Evolutionary conservation across 2,329 filamentous ascomycete species (phyloP).

Genomic region (Ophiostoma pallidulum): DNA sequence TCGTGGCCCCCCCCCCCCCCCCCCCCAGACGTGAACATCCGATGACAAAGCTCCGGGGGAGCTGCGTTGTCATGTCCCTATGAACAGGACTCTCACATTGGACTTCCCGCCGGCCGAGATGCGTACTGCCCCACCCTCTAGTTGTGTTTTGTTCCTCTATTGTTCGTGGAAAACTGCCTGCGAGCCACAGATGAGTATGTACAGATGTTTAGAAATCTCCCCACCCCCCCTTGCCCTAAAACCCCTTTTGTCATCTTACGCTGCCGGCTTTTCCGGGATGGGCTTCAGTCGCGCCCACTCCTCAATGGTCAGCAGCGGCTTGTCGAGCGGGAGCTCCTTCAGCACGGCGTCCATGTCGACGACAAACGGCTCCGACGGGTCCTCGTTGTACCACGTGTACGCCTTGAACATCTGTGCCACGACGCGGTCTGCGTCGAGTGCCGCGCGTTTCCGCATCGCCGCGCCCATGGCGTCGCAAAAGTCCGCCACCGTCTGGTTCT

Average conservation of each 20-base stretch:
- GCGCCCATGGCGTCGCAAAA: conserved; percentile 23
- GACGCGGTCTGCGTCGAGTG: conserved; percentile 26
- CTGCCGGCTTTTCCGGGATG: conserved; percentile 9
- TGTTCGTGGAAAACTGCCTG: no score
- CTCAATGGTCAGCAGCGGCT: conserved; percentile 25
- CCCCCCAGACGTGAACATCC: no score
- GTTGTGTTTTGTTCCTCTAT: no score
- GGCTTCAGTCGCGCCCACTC: conserved; percentile 24
- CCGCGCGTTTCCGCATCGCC: conserved; percentile 25
- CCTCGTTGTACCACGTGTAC: conserved; percentile 32
- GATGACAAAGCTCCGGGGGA: no score
- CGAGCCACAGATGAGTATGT: no score
- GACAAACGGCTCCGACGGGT: conserved; percentile 28
- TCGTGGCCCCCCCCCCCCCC: no score
- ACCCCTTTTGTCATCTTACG: not conserved
- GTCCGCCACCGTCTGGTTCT: conserved; percentile 26
- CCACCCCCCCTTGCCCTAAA: no score
- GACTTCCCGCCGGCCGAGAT: no score
- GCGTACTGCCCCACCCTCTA: no score
- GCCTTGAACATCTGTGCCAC: conserved; percentile 31
- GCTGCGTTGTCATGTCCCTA: no score
- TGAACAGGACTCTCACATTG: no score
- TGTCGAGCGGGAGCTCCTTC: conserved; percentile 22
- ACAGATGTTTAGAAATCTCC: no score
- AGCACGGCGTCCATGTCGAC: conserved; percentile 28